Percentiles rank a stretch among this genome's conserved stretches.
These are phyloP conservation scores for Phytophthora megakarya DNA, from an alignment of 352 stramenopile species.

Conservation along the genomic window DNA sequence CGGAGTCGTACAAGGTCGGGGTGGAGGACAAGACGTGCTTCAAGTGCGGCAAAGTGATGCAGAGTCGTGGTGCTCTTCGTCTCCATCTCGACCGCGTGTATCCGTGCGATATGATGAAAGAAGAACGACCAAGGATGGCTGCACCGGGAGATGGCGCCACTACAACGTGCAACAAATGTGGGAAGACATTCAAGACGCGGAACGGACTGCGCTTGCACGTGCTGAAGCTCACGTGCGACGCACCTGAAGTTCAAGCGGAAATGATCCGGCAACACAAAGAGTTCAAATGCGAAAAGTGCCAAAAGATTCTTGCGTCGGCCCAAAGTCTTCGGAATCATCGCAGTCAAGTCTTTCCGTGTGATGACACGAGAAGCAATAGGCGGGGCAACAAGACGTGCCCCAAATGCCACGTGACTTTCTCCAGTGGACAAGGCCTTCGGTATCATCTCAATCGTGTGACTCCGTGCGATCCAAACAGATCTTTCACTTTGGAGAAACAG, in stretches of 20 bases:
- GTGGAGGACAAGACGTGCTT: constrained; percentile 24
- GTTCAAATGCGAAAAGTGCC: constrained; percentile 12
- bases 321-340: background rate
- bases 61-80: constrained; percentile 32
- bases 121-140: background rate
- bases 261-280: too few relatives aligned
- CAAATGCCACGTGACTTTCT: constrained; percentile 23
- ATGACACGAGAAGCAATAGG: constrained; percentile 3
- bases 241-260: background rate
- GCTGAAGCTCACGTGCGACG: background rate
- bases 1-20: background rate
- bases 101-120: constrained; percentile 33
- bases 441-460: constrained; percentile 11
- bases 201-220: background rate
- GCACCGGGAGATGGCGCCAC: constrained; percentile 18
- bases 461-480: constrained; percentile 8
- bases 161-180: constrained; percentile 34
- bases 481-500: too few relatives aligned
- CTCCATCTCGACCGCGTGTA: constrained; percentile 33
- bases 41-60: constrained; percentile 39
- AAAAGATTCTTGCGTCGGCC: background rate
- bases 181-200: constrained; percentile 27
- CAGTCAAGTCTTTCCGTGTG: background rate
- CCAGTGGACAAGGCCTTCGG: background rate
- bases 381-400: constrained; percentile 14